Percentiles rank a stretch among this genome's conserved stretches.
Conservation (phyloP, 225 moss, liverwort and hornwort genomes). For the Lunularia cruciata region DNA sequence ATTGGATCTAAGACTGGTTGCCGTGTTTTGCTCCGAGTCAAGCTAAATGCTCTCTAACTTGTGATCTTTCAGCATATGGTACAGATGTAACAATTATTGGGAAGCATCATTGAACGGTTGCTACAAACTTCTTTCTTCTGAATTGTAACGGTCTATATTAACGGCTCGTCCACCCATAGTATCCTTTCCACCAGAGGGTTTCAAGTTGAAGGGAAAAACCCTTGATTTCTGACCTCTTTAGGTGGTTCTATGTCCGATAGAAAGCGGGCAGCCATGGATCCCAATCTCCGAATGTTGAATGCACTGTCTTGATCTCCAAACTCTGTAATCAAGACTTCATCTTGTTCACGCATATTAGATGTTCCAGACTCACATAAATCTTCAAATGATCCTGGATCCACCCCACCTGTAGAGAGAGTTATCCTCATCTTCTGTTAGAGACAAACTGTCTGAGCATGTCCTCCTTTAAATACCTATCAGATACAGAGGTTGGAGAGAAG, state of each 20-base stretch:
- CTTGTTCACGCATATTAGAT: neutral
- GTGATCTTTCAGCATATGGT: no score
- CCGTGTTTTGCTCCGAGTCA: no score
- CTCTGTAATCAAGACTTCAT: neutral
- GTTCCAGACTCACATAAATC: neutral
- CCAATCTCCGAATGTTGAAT: slow-evolving; percentile 63
- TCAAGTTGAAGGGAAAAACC: neutral
- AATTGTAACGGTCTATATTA: no score
- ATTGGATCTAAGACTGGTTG: no score
- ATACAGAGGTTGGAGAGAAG: neutral
- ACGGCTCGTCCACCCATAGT: no score
- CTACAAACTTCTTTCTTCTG: no score
- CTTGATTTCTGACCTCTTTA: neutral
- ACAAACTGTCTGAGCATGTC: neutral
- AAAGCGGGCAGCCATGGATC: slow-evolving; percentile 77
- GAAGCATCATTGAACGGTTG: no score
- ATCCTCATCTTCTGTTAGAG: neutral
- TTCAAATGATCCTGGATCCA: slow-evolving; percentile 11
- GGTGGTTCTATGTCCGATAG: slow-evolving; percentile 38
- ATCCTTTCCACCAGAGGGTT: no score
- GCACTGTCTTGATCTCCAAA: slow-evolving; percentile 23
- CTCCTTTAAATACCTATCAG: neutral
- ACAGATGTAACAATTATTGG: no score
- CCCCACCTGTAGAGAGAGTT: neutral
- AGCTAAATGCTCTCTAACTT: no score